These are phyloP conservation scores for Arthrinium puccinioides DNA, from an alignment of 2,329 filamentous ascomycete genomes.

Conservation along the genomic window DNA sequence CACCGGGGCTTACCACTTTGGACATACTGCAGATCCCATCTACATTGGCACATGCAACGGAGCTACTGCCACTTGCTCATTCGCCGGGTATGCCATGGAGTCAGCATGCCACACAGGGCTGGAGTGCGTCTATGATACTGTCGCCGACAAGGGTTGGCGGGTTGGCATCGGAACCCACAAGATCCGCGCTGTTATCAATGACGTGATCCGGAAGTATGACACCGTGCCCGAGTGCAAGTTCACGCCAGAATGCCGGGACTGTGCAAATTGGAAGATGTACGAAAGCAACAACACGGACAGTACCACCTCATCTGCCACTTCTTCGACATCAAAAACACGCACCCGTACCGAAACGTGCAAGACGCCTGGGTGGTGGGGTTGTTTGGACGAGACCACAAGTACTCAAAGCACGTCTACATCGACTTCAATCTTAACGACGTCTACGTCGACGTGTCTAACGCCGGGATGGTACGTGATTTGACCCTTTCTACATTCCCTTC, in stretches of 20 bases:
- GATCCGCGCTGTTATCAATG: slow-evolving; percentile 79
- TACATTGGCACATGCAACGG: slow-evolving; percentile 93
- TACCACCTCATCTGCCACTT: slow-evolving; percentile 50
- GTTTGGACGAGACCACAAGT: slow-evolving; percentile 57
- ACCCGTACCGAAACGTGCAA: slow-evolving; percentile 81
- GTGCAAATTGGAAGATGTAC: slow-evolving; percentile 89
- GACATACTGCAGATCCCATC: slow-evolving; percentile 91
- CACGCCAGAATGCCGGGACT: slow-evolving; percentile 80
- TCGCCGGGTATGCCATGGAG: slow-evolving; percentile 90
- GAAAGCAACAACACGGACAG: slow-evolving; percentile 85
- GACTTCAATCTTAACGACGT: slow-evolving; percentile 36
- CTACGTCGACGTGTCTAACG: slow-evolving; percentile 45
- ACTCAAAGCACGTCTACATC: slow-evolving; percentile 32
- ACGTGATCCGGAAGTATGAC: slow-evolving; percentile 81
- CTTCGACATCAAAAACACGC: slow-evolving; percentile 51
- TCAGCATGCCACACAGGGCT: slow-evolving; percentile 84
- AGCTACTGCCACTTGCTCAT: slow-evolving; percentile 79
- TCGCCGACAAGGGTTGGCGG: slow-evolving; percentile 85
- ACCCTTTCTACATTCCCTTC: background rate
- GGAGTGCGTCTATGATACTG: slow-evolving; percentile 88
- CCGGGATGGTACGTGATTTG: slow-evolving; percentile 41
- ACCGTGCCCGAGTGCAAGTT: slow-evolving; percentile 67
- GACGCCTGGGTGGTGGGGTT: slow-evolving; percentile 80
- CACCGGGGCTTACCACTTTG: slow-evolving; percentile 83
- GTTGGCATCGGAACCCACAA: slow-evolving; percentile 87